phyloP scores from a whole-genome alignment of 495 filamentous ascomycete species.

The Penicillium chermesinum region DNA sequence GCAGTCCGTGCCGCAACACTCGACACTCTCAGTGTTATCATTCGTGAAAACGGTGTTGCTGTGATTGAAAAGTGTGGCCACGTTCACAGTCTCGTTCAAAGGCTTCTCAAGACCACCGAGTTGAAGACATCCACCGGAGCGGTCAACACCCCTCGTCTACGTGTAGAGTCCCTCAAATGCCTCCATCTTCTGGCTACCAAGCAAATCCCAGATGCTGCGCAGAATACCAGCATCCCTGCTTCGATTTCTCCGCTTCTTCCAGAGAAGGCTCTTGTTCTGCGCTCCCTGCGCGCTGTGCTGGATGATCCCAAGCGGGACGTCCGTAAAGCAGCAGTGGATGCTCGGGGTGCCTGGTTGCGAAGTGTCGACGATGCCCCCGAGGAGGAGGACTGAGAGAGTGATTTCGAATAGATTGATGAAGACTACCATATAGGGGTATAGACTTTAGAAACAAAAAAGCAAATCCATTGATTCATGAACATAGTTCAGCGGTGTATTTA shows the following conservation, averaged over 20 bases:
- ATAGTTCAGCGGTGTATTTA: not conserved
- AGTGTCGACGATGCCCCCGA: conserved; percentile 57
- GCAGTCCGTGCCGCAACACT: conserved; percentile 61
- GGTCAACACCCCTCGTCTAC: conserved; percentile 40
- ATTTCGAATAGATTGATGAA: no score
- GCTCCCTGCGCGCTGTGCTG: conserved; percentile 46
- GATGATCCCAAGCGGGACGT: conserved; percentile 68
- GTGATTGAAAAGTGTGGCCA: conserved; percentile 53
- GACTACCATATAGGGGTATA: no score
- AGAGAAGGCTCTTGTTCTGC: conserved; percentile 52
- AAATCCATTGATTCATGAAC: no score
- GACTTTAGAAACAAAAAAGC: not conserved
- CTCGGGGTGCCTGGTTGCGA: conserved; percentile 58
- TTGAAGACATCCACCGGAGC: conserved; percentile 5
- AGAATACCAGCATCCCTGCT: conserved; percentile 29
- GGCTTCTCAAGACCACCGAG: conserved; percentile 49
- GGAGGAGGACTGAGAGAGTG: conserved; percentile 41
- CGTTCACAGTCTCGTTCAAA: conserved; percentile 51
- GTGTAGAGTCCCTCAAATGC: conserved; percentile 51
- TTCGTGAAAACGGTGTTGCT: conserved; percentile 51
- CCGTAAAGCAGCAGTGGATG: conserved; percentile 63
- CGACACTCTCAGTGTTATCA: conserved; percentile 53
- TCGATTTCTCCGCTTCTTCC: conserved; percentile 49
- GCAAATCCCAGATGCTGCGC: conserved; percentile 21
- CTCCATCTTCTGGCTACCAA: conserved; percentile 49